phyloP scores from a whole-genome alignment of 169 alveolate species.

The Blepharisma undulans region DNA sequence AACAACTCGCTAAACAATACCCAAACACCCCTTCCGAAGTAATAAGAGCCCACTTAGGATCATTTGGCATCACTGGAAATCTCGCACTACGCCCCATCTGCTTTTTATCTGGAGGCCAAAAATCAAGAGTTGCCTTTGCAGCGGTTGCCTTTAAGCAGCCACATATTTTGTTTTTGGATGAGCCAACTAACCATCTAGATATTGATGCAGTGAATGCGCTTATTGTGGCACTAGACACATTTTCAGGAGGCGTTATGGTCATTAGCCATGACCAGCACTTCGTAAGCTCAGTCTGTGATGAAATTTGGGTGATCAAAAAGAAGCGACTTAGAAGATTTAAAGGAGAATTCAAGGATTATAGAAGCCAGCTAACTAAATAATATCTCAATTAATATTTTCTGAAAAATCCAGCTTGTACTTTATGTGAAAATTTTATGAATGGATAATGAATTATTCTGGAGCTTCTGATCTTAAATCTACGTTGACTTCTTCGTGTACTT shows the following conservation, averaged over 20 bases:
- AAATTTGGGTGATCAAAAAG: slow-evolving; percentile 90
- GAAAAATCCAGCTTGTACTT: neutral
- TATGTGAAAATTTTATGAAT: neutral
- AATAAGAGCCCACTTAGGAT: slow-evolving; percentile 91
- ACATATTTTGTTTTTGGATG: slow-evolving; percentile 94
- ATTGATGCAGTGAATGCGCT: slow-evolving; percentile 97
- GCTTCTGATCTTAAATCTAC: neutral
- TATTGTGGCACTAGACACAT: slow-evolving; percentile 92
- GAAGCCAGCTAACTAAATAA: slow-evolving; percentile 48
- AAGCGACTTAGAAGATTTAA: slow-evolving; percentile 86
- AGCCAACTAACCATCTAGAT: slow-evolving; percentile 98
- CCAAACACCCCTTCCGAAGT: slow-evolving; percentile 86
- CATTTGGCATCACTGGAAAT: slow-evolving; percentile 94
- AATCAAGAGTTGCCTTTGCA: slow-evolving; percentile 95
- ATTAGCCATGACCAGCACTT: slow-evolving; percentile 96
- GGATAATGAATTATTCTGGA: neutral
- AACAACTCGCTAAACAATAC: slow-evolving; percentile 86
- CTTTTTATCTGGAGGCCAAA: slow-evolving; percentile 97
- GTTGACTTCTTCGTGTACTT: neutral
- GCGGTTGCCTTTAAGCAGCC: slow-evolving; percentile 95
- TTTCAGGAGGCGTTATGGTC: slow-evolving; percentile 94
- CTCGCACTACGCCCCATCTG: slow-evolving; percentile 95
- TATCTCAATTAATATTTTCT: neutral
- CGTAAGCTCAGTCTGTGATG: slow-evolving; percentile 92
- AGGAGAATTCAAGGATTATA: slow-evolving; percentile 91